phyloP scores from a whole-genome alignment of 2,329 filamentous ascomycete species.

The Aschersonia sp. region DNA sequence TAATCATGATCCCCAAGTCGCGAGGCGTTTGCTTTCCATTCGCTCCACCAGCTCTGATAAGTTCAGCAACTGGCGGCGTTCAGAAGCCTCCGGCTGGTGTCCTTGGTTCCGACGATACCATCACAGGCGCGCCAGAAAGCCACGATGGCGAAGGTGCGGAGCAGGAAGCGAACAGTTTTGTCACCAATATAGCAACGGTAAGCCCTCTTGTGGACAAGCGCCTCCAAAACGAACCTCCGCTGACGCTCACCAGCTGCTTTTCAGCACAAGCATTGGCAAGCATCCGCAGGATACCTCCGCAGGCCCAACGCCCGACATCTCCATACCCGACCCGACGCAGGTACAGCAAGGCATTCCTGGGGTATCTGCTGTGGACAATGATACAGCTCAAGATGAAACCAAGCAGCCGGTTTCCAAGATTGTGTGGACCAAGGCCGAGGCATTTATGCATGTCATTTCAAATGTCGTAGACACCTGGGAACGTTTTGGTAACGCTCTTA shows the following conservation, averaged over 20 bases:
- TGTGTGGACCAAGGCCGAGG: slow-evolving; percentile 56
- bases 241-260: slow-evolving; percentile 36
- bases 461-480: slow-evolving; percentile 36
- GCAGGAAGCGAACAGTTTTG: slow-evolving; percentile 68
- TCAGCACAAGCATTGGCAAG: slow-evolving; percentile 65
- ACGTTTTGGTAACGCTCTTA: slow-evolving; percentile 38
- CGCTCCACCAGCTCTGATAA: slow-evolving; percentile 60
- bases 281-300: slow-evolving; percentile 12
- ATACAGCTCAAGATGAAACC: slow-evolving; percentile 48
- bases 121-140: slow-evolving; percentile 71
- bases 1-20: slow-evolving; percentile 51
- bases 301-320: slow-evolving; percentile 37
- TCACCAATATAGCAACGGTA: slow-evolving; percentile 46
- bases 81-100: slow-evolving; percentile 66
- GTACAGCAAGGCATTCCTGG: slow-evolving; percentile 17
- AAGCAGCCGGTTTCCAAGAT: slow-evolving; percentile 64
- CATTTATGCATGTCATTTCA: slow-evolving; percentile 44
- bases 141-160: slow-evolving; percentile 74
- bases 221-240: neutral
- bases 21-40: slow-evolving; percentile 58
- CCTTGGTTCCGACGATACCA: slow-evolving; percentile 57
- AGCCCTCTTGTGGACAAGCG: slow-evolving; percentile 6
- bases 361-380: slow-evolving; percentile 15
- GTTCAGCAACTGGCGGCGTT: slow-evolving; percentile 54
- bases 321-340: slow-evolving; percentile 35